Conservation (phyloP, 2,329 filamentous ascomycete species). For the Samsoniella hepiali region DNA sequence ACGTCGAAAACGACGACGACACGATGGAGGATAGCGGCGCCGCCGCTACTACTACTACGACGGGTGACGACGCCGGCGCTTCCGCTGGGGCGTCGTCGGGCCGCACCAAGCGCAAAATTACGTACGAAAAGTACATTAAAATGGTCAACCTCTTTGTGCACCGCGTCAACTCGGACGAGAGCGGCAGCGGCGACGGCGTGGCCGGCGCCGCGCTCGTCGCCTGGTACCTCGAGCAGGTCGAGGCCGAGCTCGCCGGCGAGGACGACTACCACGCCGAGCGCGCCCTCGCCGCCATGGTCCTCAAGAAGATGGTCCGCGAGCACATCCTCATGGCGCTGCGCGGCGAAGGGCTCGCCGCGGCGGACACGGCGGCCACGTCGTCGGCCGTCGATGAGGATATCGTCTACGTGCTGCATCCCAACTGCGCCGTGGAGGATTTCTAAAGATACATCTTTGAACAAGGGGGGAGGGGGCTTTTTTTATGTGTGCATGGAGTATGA, state of each 20-base stretch:
- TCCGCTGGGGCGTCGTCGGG: constrained; percentile 33
- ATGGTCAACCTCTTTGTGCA: constrained; percentile 85
- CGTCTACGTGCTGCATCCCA: constrained; percentile 90
- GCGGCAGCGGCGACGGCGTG: constrained; percentile 72
- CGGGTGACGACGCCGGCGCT: background rate
- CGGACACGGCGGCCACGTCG: constrained; percentile 41
- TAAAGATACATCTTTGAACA: constrained; percentile 25
- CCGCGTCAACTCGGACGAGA: constrained; percentile 80
- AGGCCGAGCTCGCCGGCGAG: constrained; percentile 74
- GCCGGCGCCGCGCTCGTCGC: constrained; percentile 76
- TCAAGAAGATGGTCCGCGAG: constrained; percentile 91
- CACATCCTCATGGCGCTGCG: constrained; percentile 83
- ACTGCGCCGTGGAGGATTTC: constrained; percentile 75
- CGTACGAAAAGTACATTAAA: constrained; percentile 89
- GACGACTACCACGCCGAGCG: constrained; percentile 78
- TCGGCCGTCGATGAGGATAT: constrained; percentile 39
- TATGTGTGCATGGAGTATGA: constrained; percentile 13
- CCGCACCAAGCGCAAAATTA: constrained; percentile 76
- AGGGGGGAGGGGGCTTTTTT: too few species aligned
- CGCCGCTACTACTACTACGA: background rate
- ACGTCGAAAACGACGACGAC: constrained; percentile 40
- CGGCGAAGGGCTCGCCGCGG: constrained; percentile 55
- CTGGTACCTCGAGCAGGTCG: constrained; percentile 92
- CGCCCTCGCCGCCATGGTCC: constrained; percentile 72
- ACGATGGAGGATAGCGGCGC: background rate